These are phyloP conservation scores for Erysimum cheiri DNA, from an alignment of 441 rosid genomes.

Conservation along the genomic window DNA sequence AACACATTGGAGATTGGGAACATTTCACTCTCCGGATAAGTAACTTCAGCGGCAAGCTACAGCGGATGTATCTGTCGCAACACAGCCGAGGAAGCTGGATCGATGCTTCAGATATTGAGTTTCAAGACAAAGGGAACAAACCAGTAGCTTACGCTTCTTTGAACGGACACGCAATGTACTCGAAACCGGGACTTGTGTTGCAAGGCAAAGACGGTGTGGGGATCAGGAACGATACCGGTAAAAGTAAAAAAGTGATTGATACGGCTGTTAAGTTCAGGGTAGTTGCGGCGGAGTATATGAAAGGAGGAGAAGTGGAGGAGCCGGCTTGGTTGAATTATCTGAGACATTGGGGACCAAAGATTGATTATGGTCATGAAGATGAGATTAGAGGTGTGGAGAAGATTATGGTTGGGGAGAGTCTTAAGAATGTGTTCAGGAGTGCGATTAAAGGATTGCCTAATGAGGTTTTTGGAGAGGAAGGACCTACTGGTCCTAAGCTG, in stretches of 20 bases:
- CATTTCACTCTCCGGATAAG: slow-evolving; percentile 78
- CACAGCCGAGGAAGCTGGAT: slow-evolving; percentile 80
- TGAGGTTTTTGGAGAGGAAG: slow-evolving; percentile 80
- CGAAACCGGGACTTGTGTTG: slow-evolving; percentile 65
- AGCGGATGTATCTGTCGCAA: slow-evolving; percentile 57
- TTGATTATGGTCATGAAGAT: slow-evolving; percentile 54
- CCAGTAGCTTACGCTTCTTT: slow-evolving; percentile 66
- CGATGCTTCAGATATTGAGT: slow-evolving; percentile 65
- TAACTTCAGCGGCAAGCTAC: slow-evolving; percentile 73
- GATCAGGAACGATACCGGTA: slow-evolving; percentile 68
- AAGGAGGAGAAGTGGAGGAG: slow-evolving; percentile 41
- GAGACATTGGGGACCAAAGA: slow-evolving; percentile 87
- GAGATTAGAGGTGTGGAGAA: slow-evolving; percentile 64
- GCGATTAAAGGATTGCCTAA: slow-evolving; percentile 59
- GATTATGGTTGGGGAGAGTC: slow-evolving; percentile 55
- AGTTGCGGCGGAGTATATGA: slow-evolving; percentile 59
- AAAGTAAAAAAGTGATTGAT: slow-evolving; percentile 60
- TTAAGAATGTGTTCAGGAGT: slow-evolving; percentile 59
- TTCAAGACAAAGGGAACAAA: slow-evolving; percentile 54
- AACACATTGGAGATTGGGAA: slow-evolving; percentile 97
- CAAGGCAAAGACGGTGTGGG: slow-evolving; percentile 69
- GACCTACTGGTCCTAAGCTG: slow-evolving; percentile 87
- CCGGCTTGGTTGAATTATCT: slow-evolving; percentile 74
- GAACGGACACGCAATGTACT: slow-evolving; percentile 76
- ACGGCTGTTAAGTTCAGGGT: slow-evolving; percentile 48